Percentiles rank a stretch among this genome's conserved stretches.
These are phyloP conservation scores for Epichloe hybrida DNA, from an alignment of 2,329 filamentous ascomycete genomes.

Conservation along the genomic window DNA sequence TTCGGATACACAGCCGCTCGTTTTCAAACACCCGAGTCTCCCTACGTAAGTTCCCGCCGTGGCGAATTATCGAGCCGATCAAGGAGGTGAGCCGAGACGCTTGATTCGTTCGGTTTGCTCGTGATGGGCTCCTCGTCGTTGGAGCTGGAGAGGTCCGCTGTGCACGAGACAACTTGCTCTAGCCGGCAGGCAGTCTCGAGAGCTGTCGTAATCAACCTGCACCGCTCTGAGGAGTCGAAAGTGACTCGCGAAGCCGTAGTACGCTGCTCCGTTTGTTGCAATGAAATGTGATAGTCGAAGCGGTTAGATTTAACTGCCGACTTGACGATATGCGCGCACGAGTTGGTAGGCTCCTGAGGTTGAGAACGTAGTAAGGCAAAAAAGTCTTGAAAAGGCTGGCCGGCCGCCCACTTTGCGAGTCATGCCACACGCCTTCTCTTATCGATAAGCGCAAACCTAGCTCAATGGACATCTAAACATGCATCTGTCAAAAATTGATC, in stretches of 20 bases:
- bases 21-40: not conserved
- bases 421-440: conserved; percentile 14
- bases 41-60: not conserved
- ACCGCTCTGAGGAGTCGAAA: not conserved
- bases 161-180: not conserved
- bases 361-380: not conserved
- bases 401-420: not conserved
- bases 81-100: not conserved
- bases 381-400: not conserved
- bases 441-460: conserved; percentile 15
- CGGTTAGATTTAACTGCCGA: not conserved
- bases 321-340: not conserved
- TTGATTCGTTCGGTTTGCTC: not conserved
- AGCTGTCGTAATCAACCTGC: not conserved
- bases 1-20: not conserved
- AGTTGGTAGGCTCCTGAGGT: not conserved
- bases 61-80: not conserved
- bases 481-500: no score
- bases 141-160: not conserved
- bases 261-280: not conserved
- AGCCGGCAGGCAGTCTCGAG: not conserved
- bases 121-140: not conserved
- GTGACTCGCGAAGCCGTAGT: no score
- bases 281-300: not conserved
- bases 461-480: no score